Evolutionary conservation across 352 stramenopile genomes (phyloP), one percentile per base, ranked within the genome.

Genomic region (Thalassiosira hispida): DNA sequence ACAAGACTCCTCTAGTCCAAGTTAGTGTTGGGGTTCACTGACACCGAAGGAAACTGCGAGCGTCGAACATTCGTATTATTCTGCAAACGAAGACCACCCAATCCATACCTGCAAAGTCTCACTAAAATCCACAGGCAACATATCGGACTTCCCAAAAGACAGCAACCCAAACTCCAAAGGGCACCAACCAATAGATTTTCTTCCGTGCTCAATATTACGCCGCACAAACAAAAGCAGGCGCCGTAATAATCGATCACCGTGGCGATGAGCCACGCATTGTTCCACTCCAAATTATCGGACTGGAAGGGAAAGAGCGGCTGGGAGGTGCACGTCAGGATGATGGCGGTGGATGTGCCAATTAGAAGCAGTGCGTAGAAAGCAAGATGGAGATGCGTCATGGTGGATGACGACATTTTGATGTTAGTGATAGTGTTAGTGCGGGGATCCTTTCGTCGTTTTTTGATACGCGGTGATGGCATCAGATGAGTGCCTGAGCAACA

Each of bases 191-290:
- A 25, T 12, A 44, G 18, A 44, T 57, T 38, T 27, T 57, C 38
- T 46, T 66, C 51, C 14, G 31, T 70, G 22, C 22, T 31, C 1
- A 74, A 33, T n/a, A 74, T 40, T 42, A 74, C 31, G 1, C 65
- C 65, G 42, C 65, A 74, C n/a, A 74, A 66, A 31, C 65, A 74
- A 33, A 74, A 22, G 49, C 65, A 74, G 20, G 65, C 53, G 23
- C 65, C 65, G 47, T 74, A 74, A 38, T 74, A 74, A 66, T 74
- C 53, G 8, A 66, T 42, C 8, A 74, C 59, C 12, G 51, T 67
- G 16, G 51, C 40, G 9, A 66, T 74, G 27, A 74, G 23, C 65
- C 65, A 74, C 12, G 55, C 56, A 27, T 49, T 55, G 7, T 22
- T 63, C 65, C 65, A 74, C 22, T 64, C 52, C 5, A 74, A 25